A percentile compares a stretch with the other conserved stretches of the same genome.
These are phyloP conservation scores for Aspergillus quadrilineatus DNA, from an alignment of 2,329 filamentous ascomycete species.

Conservation along the genomic window DNA sequence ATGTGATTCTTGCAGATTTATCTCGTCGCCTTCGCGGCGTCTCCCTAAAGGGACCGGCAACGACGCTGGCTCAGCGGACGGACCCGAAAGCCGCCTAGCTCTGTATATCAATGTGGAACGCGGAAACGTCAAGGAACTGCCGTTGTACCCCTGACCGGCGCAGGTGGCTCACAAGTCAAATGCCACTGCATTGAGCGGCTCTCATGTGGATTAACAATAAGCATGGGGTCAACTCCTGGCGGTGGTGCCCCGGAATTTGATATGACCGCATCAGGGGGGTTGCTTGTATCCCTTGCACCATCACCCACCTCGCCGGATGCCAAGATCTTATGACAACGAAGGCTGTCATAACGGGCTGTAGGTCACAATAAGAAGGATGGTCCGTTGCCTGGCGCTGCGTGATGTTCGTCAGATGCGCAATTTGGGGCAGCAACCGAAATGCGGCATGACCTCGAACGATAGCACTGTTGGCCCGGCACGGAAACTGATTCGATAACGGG, in stretches of 20 bases:
- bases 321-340: constrained; percentile 17
- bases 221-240: constrained; percentile 4
- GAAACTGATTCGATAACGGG: constrained; percentile 25
- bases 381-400: constrained; percentile 15
- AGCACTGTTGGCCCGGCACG: constrained; percentile 22
- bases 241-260: constrained; percentile 9
- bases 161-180: constrained; percentile 18
- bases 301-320: constrained; percentile 8
- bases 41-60: constrained; percentile 3
- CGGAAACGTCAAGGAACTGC: constrained; percentile 17
- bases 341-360: constrained; percentile 5
- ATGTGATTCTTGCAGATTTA: constrained; percentile 24
- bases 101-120: constrained; percentile 18
- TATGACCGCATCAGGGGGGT: constrained; percentile 18
- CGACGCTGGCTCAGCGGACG: constrained; percentile 14
- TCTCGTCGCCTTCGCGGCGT: constrained; percentile 14
- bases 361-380: constrained; percentile 13
- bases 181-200: constrained; percentile 10
- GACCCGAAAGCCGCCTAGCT: constrained; percentile 3
- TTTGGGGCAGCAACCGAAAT: constrained; percentile 16
- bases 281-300: constrained; percentile 6
- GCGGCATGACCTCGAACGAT: constrained; percentile 22
- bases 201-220: constrained; percentile 11
- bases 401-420: constrained; percentile 25
- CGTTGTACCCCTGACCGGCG: constrained; percentile 18